Evolutionary conservation across 495 filamentous ascomycete genomes (phyloP), one percentile per base, ranked within the genome.

Genomic region (Penicillium manginii): DNA sequence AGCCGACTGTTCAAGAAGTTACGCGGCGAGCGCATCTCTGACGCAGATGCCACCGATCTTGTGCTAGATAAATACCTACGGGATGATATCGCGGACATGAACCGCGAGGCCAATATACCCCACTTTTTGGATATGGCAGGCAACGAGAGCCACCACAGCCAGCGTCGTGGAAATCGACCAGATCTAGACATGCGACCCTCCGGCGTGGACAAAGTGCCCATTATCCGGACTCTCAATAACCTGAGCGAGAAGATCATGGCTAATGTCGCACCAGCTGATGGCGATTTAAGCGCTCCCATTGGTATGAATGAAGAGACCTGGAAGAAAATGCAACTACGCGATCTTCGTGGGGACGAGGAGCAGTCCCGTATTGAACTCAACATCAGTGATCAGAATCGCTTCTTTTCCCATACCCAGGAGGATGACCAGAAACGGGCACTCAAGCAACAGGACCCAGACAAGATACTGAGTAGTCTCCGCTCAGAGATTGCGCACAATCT

Each of bases 161-260:
- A 89, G 66, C 78, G 78, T 58, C 81, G 85, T 63, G 93, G 93
- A 42, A 98, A 98, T 69, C 80, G 86, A 46, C 89, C 91, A 33
- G 93, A 97, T 66, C 66, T 87, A 18, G 91, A 92, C 50, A 97
- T 98, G 93, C 82, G 90, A 45, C 91, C 91, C 1, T 79, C 77
- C 3, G 73, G 76, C 0, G 65, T 79, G 19, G 85, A 90, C 40
- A 88, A 86, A 64, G 85, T 88, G 6, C 90, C 90, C 0, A 93
- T 97, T 50, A 87, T 97, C 63, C 84, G 87, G 33, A 90, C 89
- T 0, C 75, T 98, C 48, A 98, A 98, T 69, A 88, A 78, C 52
- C 78, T 97, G 53, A 94, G 89, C 64, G 89, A 92, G 64, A 97
- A 94, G 68, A 88, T 98, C 61, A 88, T 98, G 78, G 88, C 88